Base-by-base conservation (phyloP, 768 basidiomycete genomes). In the Gelatoporia subvermispora region DNA sequence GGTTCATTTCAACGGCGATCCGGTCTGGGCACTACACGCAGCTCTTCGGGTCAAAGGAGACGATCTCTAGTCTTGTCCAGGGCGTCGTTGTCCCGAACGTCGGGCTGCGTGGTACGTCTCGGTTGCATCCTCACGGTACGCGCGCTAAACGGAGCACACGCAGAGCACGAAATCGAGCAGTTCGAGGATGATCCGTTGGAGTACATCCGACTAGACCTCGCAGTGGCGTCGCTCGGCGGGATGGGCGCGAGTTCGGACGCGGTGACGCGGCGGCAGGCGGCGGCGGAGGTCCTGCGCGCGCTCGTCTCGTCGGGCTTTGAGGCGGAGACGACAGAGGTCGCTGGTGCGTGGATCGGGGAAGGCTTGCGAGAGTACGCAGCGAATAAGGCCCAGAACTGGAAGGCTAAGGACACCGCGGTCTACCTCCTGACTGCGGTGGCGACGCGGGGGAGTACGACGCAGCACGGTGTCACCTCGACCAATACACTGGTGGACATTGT, bases 131-230 rank as follows among this genome's bases (percentile, higher is more conserved):
- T 9, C 24, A 22, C 7, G 10, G 5, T 35, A 13, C 8, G 36
- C 43, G 38, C 28, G 13, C 10, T 9, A 20, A 15, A 36, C n/a
- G 8, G 5, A 24, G 20, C 38, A 24, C 40, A 16, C 34, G 28
- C 49, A 79, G 85, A 88, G 35, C 88, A 92, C 56, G 94, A 97
- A 48, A 77, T 90, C 43, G 96, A 99, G 59, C 85, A 93, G 65
- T 98, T 99, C 60, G 93, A 96, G 67, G 96, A 98, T 52, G 94
- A 96, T 56, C 94, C 96, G 0, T 78, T 95, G 35, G 95, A 98
- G 62, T 98, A 87, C 63, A 89, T 97, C 57, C 84, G 92, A 18
- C 76, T 90, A 36, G 93, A 95, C 59, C 72, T 95, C 22, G 76
- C 93, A 13, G 70, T 78, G 58, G 76, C 74, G 47, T 83, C 86